A percentile compares a stretch with the other conserved stretches of the same genome.
Conservation (phyloP, 805 yeast species). For the Sugiyamaella smithiae region DNA sequence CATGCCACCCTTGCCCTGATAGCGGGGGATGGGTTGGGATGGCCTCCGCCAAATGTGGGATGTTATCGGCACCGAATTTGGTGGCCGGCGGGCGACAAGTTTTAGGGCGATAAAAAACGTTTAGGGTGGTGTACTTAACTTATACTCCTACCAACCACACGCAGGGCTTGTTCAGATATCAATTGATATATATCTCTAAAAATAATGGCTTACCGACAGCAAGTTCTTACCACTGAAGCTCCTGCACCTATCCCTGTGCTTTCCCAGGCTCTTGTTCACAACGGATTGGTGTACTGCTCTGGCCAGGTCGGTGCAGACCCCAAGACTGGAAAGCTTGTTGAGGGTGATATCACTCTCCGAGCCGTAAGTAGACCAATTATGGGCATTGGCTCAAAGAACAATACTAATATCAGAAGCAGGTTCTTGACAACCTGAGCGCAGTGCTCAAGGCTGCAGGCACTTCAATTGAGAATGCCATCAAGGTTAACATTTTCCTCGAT, state of each 20-base stretch:
- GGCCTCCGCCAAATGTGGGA: too few species aligned
- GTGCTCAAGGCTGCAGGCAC: constrained; percentile 85
- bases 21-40: constrained; percentile 2
- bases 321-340: constrained; percentile 39
- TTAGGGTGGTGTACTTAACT: background rate
- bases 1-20: background rate
- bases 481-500: constrained; percentile 83
- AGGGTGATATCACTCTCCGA: constrained; percentile 35
- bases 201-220: constrained; percentile 15
- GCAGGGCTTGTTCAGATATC: too few species aligned
- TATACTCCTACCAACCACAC: background rate
- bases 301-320: constrained; percentile 55
- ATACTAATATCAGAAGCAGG: constrained; percentile 27
- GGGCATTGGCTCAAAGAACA: background rate
- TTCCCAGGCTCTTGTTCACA: constrained; percentile 83
- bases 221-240: constrained; percentile 64
- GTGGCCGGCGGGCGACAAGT: too few species aligned
- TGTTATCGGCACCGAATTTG: too few species aligned
- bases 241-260: constrained; percentile 91
- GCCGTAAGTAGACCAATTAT: constrained; percentile 12
- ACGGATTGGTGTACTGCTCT: constrained; percentile 69
- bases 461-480: constrained; percentile 74
- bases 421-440: constrained; percentile 43
- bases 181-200: too few species aligned
- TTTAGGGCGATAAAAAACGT: background rate